A percentile compares a stretch with the other conserved stretches of the same genome.
phyloP scores from a whole-genome alignment of 495 filamentous ascomycete genomes.

The Tuber indicum region DNA sequence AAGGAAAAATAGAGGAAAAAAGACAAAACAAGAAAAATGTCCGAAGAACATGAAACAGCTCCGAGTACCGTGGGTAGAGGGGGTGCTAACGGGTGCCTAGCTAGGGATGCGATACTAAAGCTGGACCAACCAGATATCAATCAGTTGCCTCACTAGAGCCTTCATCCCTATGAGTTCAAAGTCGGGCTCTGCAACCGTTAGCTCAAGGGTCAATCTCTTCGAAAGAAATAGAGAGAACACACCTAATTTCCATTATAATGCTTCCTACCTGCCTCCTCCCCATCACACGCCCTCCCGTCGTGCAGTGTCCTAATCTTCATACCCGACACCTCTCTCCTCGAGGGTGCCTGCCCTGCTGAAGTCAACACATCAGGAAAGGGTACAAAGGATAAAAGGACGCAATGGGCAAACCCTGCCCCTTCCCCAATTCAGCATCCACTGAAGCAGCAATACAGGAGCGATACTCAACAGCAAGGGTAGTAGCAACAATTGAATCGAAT shows the following conservation, averaged over 20 bases:
- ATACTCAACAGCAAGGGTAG: slow-evolving; percentile 50
- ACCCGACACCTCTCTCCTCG: slow-evolving; percentile 35
- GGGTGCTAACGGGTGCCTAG: not conserved
- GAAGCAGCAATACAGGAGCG: slow-evolving; percentile 18
- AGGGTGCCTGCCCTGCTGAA: slow-evolving; percentile 9
- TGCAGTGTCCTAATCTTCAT: slow-evolving; percentile 53
- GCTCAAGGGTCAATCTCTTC: not conserved
- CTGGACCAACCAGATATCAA: not conserved
- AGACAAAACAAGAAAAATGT: not conserved
- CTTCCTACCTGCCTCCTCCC: slow-evolving; percentile 46
- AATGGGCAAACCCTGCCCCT: slow-evolving; percentile 13
- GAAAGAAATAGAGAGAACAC: slow-evolving; percentile 23
- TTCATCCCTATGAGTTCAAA: slow-evolving; percentile 33
- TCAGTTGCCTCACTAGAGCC: not conserved
- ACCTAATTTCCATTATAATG: slow-evolving; percentile 71
- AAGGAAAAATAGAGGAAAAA: not conserved
- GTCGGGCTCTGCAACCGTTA: slow-evolving; percentile 25
- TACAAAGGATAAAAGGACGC: not conserved
- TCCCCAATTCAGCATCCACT: not conserved
- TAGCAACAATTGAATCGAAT: slow-evolving; percentile 48
- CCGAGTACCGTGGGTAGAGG: not conserved
- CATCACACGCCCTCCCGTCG: slow-evolving; percentile 49
- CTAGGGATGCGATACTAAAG: not conserved
- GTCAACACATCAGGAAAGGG: not conserved
- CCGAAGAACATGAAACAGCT: not conserved